phyloP scores from a whole-genome alignment of 352 stramenopile genomes.

The Aphanomyces astaci region DNA sequence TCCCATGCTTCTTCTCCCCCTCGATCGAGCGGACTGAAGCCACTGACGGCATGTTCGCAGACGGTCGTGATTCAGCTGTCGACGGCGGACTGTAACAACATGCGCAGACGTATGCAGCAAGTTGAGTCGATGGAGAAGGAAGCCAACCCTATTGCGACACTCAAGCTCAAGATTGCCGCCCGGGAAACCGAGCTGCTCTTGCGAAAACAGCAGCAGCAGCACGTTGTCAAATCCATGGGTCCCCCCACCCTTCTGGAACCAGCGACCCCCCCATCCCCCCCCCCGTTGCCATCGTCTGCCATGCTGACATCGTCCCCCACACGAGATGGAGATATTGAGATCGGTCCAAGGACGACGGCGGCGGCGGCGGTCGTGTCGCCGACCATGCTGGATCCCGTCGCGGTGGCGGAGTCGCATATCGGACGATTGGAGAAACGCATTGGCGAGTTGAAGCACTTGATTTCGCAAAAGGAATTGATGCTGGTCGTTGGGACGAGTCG shows the following conservation, averaged over 20 bases:
- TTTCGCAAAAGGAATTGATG: conserved; percentile 11
- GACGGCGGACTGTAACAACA: conserved; percentile 38
- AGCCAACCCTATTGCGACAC: conserved; percentile 37
- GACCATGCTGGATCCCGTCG: conserved; percentile 9
- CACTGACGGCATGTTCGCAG: conserved; percentile 56
- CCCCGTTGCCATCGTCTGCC: background rate
- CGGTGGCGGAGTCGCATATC: conserved; percentile 24
- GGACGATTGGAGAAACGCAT: conserved; percentile 27
- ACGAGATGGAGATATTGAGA: too few species aligned
- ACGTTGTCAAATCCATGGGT: too few species aligned
- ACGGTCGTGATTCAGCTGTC: conserved; percentile 60
- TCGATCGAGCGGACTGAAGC: too few species aligned
- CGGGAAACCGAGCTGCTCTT: conserved; percentile 32
- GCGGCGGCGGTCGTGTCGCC: background rate
- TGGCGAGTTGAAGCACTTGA: conserved; percentile 21
- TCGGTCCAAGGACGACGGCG: background rate
- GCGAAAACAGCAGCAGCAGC: background rate
- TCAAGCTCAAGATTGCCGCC: conserved; percentile 48
- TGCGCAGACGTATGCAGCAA: conserved; percentile 12
- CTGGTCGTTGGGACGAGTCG: background rate
- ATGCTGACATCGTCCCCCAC: too few species aligned
- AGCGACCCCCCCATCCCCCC: too few species aligned
- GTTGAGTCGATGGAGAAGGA: background rate
- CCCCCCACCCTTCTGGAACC: too few species aligned
- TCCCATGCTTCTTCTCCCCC: too few species aligned